These are phyloP conservation scores for Trichosporon sp. DNA, from an alignment of 1,284 basidiomycete genomes.

Conservation along the genomic window DNA sequence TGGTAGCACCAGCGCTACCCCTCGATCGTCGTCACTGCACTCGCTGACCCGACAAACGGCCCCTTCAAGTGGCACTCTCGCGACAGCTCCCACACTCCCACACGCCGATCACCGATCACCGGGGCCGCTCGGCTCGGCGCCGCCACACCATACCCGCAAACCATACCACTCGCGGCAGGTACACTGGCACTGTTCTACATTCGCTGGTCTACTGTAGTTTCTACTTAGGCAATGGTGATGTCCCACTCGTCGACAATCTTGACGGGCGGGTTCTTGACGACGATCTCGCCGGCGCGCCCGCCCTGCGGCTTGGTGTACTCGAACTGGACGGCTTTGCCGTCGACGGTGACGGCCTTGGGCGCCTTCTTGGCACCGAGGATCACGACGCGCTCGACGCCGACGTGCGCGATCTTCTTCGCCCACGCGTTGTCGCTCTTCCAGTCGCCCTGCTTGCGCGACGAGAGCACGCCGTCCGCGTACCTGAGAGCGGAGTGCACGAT, in stretches of 20 bases:
- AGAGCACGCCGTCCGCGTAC: conserved; percentile 54
- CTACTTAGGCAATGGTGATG: conserved; percentile 45
- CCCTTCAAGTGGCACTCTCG: too few species aligned
- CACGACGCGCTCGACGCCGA: conserved; percentile 74
- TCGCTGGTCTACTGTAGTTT: not conserved
- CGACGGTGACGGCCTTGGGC: conserved; percentile 57
- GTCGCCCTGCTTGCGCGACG: conserved; percentile 2
- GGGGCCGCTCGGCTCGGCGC: too few species aligned
- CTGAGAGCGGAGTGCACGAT: conserved; percentile 74
- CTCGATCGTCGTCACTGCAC: too few species aligned
- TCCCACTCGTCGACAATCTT: conserved; percentile 65
- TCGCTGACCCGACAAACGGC: too few species aligned
- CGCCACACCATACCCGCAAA: too few species aligned
- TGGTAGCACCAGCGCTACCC: too few species aligned
- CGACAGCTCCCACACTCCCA: too few species aligned
- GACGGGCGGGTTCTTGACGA: conserved; percentile 74
- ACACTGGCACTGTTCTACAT: not conserved
- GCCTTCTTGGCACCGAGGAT: conserved; percentile 64
- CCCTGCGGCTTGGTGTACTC: conserved; percentile 55
- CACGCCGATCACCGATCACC: too few species aligned
- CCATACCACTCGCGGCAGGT: too few species aligned
- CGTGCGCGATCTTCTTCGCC: conserved; percentile 60
- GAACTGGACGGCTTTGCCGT: conserved; percentile 51
- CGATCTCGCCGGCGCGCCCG: conserved; percentile 57
- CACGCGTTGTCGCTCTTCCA: conserved; percentile 64